Evolutionary conservation across 2,329 filamentous ascomycete genomes (phyloP).

Genomic region (Hypoxylon sp.): DNA sequence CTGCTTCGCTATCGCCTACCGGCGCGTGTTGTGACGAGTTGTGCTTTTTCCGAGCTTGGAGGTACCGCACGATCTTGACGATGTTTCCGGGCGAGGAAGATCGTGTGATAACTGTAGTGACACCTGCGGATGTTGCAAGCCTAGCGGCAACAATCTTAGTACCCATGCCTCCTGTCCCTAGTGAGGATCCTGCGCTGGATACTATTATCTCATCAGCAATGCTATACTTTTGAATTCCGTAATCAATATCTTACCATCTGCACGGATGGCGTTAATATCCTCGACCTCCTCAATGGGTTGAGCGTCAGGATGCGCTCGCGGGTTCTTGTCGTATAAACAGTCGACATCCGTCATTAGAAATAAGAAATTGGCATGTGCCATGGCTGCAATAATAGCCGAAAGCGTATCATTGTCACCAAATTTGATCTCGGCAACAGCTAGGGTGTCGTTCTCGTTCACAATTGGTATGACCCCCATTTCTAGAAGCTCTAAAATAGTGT

Average conservation of each 20-base stretch:
- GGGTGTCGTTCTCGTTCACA: conserved; percentile 98
- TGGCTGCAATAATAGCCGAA: conserved; percentile 94
- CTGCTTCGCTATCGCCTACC: conserved; percentile 47
- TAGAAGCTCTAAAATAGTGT: conserved; percentile 89
- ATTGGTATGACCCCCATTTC: conserved; percentile 98
- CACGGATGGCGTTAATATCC: conserved; percentile 84
- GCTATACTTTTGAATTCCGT: background rate
- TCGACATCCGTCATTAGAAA: conserved; percentile 99
- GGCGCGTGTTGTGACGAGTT: conserved; percentile 44
- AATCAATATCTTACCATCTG: conserved; percentile 76
- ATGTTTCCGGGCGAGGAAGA: conserved; percentile 96
- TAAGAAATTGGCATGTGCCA: conserved; percentile 95
- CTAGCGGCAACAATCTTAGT: conserved; percentile 96
- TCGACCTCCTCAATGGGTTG: conserved; percentile 92
- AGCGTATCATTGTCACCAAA: conserved; percentile 99
- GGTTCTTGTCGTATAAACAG: conserved; percentile 96
- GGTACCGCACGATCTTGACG: conserved; percentile 83
- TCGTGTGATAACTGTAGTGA: conserved; percentile 94
- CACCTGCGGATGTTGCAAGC: conserved; percentile 91
- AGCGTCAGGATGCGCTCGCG: conserved; percentile 84
- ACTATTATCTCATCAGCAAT: conserved; percentile 61
- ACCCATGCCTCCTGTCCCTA: conserved; percentile 96
- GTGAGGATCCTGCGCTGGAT: conserved; percentile 85
- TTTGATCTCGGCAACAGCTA: conserved; percentile 98
- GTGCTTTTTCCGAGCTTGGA: conserved; percentile 70